Evolutionary conservation across 495 filamentous ascomycete genomes (phyloP).

Genomic region (Neurospora tetrasperma): DNA sequence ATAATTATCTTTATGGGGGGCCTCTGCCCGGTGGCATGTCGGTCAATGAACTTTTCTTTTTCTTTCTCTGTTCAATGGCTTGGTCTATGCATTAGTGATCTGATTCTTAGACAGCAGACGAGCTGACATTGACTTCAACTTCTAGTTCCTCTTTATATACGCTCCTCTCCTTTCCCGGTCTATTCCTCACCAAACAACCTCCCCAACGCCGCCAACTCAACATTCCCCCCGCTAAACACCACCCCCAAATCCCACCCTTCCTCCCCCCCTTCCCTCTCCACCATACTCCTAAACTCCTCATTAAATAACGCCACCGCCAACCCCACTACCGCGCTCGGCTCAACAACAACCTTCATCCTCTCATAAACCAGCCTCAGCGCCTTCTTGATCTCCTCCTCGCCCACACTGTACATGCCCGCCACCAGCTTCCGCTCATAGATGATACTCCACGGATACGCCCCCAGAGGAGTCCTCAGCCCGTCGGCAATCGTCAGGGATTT

Average conservation of each 20-base stretch:
- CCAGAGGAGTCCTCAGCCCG: conserved; percentile 78
- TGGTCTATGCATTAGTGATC: not conserved
- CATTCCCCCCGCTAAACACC: conserved; percentile 87
- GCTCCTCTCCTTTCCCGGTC: not conserved
- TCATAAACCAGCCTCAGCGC: conserved; percentile 75
- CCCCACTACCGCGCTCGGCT: conserved; percentile 81
- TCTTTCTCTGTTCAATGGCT: not conserved
- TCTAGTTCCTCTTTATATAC: not conserved
- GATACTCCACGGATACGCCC: conserved; percentile 65
- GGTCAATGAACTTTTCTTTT: not conserved
- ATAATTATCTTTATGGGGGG: conserved; percentile 1
- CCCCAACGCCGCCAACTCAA: conserved; percentile 65
- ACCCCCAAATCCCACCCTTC: conserved; percentile 81
- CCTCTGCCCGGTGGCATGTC: not conserved
- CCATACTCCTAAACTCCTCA: conserved; percentile 66
- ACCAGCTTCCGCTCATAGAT: conserved; percentile 67
- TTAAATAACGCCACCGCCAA: conserved; percentile 76
- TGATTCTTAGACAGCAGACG: not conserved
- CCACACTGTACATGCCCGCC: conserved; percentile 62
- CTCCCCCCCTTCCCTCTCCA: conserved; percentile 59
- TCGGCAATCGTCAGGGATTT: conserved; percentile 79
- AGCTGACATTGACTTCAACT: not conserved
- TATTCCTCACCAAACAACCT: conserved; percentile 41
- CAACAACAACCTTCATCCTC: conserved; percentile 83
- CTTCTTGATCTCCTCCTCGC: conserved; percentile 70